These are phyloP conservation scores for Verticillium longisporum DNA, from an alignment of 2,329 filamentous ascomycete species.

Conservation along the genomic window DNA sequence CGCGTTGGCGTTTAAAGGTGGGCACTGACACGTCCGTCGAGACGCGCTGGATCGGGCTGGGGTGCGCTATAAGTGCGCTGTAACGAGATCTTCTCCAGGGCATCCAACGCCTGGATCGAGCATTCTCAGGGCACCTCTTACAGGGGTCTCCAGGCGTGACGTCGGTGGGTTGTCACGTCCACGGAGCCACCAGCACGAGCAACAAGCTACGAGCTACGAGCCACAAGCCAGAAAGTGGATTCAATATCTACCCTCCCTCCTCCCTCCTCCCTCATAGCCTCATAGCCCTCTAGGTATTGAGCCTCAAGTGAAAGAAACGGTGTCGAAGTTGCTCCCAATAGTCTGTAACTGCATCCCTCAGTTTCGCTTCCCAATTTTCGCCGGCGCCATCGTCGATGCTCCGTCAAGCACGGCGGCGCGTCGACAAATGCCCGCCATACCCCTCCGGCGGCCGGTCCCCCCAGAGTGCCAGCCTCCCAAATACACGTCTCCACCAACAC, in stretches of 20 bases:
- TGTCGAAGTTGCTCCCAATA: background rate
- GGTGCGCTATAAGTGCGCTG: background rate
- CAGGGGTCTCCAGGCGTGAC: background rate
- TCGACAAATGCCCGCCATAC: background rate
- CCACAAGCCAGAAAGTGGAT: background rate
- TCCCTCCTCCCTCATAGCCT: background rate
- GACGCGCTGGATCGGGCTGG: conserved; percentile 5
- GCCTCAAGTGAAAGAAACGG: background rate
- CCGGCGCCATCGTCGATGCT: background rate
- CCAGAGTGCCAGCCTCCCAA: conserved; percentile 10
- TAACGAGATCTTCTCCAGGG: background rate
- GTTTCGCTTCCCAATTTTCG: background rate
- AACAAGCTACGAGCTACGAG: no score
- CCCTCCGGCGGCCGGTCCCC: background rate
- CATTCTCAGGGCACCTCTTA: background rate
- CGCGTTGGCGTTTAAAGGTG: conserved; percentile 14
- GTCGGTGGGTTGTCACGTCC: background rate
- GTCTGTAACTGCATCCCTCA: background rate
- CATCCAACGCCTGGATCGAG: background rate
- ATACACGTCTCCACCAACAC: conserved; percentile 13
- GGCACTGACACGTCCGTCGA: background rate
- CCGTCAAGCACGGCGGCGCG: background rate
- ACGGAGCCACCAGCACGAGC: background rate
- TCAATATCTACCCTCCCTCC: background rate
- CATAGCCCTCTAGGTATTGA: background rate